Evolutionary conservation across 1,139 yeast species (phyloP).

Genomic region (Pichia sp.): DNA sequence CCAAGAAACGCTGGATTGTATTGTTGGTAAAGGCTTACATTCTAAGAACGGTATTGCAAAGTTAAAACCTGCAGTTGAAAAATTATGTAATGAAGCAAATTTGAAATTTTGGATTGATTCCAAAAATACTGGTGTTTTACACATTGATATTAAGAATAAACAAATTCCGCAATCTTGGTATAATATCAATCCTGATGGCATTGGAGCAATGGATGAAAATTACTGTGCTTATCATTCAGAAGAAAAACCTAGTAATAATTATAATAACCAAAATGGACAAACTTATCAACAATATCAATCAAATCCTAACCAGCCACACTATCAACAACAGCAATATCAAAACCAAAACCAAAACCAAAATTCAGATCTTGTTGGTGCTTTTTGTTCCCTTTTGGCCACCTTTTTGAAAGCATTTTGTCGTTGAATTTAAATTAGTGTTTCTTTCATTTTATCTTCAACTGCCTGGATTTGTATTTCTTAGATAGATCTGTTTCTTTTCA

Average conservation of each 20-base stretch:
- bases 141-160: slow-evolving; percentile 53
- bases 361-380: not conserved
- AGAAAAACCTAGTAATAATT: slow-evolving; percentile 7
- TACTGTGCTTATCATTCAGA: slow-evolving; percentile 21
- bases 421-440: not conserved
- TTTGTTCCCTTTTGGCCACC: not conserved
- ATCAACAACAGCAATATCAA: slow-evolving; percentile 24
- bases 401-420: slow-evolving; percentile 2
- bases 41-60: slow-evolving; percentile 78
- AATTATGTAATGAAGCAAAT: slow-evolving; percentile 59
- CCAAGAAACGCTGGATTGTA: slow-evolving; percentile 54
- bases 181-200: slow-evolving; percentile 25
- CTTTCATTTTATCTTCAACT: too few relatives aligned
- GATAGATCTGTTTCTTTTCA: too few relatives aligned
- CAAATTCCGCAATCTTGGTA: slow-evolving; percentile 49
- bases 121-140: slow-evolving; percentile 73
- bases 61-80: slow-evolving; percentile 82
- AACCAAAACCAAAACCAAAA: slow-evolving; percentile 12
- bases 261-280: slow-evolving; percentile 15
- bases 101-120: slow-evolving; percentile 57
- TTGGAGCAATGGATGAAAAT: slow-evolving; percentile 28
- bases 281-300: slow-evolving; percentile 5
- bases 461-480: too few relatives aligned
- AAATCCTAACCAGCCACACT: slow-evolving; percentile 20
- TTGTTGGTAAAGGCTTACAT: slow-evolving; percentile 94